These are phyloP conservation scores for Corylus americana DNA, from an alignment of 306 rosid genomes.

Conservation along the genomic window DNA sequence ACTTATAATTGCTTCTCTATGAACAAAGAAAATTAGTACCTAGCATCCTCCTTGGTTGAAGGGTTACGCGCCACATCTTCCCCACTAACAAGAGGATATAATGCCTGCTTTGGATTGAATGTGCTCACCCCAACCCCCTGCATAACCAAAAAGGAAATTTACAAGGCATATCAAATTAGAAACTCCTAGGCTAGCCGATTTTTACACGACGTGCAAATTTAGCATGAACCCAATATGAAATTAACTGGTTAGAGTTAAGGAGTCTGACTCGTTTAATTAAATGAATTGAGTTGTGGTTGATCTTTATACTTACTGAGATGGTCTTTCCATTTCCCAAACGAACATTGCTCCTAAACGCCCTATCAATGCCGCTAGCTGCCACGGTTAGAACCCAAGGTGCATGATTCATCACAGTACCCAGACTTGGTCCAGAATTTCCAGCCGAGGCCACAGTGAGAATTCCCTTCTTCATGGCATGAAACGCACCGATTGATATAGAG, in stretches of 20 bases:
- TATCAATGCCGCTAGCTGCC: constrained; percentile 85
- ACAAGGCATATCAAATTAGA: too few relatives aligned
- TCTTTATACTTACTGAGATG: constrained; percentile 48
- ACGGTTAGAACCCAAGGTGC: constrained; percentile 94
- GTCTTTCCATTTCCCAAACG: constrained; percentile 67
- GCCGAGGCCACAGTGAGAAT: constrained; percentile 77
- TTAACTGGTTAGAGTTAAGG: too few relatives aligned
- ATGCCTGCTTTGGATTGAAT: constrained; percentile 50
- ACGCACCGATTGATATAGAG: constrained; percentile 64
- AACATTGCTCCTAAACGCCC: constrained; percentile 57
- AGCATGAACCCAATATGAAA: too few relatives aligned
- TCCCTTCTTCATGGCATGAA: constrained; percentile 83
- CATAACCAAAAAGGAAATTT: constrained; percentile 1
- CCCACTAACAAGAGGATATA: constrained; percentile 65
- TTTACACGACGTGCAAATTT: too few relatives aligned
- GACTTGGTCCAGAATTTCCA: constrained; percentile 73
- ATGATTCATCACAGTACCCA: constrained; percentile 49
- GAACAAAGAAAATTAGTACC: constrained; percentile 26
- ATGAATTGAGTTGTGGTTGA: too few relatives aligned
- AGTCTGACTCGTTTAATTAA: too few relatives aligned
- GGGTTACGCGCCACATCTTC: constrained; percentile 53
- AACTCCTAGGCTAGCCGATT: too few relatives aligned
- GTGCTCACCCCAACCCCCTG: constrained; percentile 72
- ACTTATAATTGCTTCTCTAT: not conserved
- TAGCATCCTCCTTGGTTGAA: constrained; percentile 49